Percentiles rank a stretch among this genome's conserved stretches.
These are phyloP conservation scores for Cladobotryum protrusum DNA, from an alignment of 2,329 filamentous ascomycete genomes.

Conservation along the genomic window DNA sequence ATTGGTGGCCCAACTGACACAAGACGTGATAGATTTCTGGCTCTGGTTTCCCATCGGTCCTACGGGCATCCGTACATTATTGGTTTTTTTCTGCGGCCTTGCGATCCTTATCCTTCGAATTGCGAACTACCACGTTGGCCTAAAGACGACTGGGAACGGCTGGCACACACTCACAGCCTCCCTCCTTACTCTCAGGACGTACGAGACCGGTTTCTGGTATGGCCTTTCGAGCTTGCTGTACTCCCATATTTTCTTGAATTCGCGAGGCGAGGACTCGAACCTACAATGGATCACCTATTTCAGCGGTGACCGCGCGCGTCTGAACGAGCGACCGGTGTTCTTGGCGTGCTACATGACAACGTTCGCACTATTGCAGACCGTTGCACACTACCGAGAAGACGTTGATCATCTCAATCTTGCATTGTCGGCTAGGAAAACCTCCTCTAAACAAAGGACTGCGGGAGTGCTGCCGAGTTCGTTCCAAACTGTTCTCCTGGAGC, in stretches of 20 bases:
- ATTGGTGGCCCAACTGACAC: too few relatives aligned
- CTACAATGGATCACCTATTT: slow-evolving; percentile 69
- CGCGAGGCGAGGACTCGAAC: slow-evolving; percentile 51
- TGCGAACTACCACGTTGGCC: slow-evolving; percentile 70
- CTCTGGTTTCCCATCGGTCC: slow-evolving; percentile 76
- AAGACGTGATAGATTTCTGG: slow-evolving; percentile 60
- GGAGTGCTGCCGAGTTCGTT: slow-evolving; percentile 25
- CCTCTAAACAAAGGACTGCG: slow-evolving; percentile 17
- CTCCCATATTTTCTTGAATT: slow-evolving; percentile 74
- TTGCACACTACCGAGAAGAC: slow-evolving; percentile 65
- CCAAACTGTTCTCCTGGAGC: slow-evolving; percentile 30
- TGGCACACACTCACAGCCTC: slow-evolving; percentile 57
- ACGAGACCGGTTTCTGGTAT: slow-evolving; percentile 72
- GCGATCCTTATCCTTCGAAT: slow-evolving; percentile 80
- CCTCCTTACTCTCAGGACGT: slow-evolving; percentile 52
- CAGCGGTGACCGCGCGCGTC: slow-evolving; percentile 62
- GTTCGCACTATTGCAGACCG: slow-evolving; percentile 63
- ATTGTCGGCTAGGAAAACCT: slow-evolving; percentile 18
- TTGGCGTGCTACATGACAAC: slow-evolving; percentile 64
- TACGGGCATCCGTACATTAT: slow-evolving; percentile 65
- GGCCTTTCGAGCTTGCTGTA: slow-evolving; percentile 71
- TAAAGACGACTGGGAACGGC: slow-evolving; percentile 63
- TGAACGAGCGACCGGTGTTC: slow-evolving; percentile 86
- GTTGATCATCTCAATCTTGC: slow-evolving; percentile 56
- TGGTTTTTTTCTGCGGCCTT: slow-evolving; percentile 71